phyloP scores from a whole-genome alignment of 2,329 filamentous ascomycete genomes.

The Cladophialophora bantiana region DNA sequence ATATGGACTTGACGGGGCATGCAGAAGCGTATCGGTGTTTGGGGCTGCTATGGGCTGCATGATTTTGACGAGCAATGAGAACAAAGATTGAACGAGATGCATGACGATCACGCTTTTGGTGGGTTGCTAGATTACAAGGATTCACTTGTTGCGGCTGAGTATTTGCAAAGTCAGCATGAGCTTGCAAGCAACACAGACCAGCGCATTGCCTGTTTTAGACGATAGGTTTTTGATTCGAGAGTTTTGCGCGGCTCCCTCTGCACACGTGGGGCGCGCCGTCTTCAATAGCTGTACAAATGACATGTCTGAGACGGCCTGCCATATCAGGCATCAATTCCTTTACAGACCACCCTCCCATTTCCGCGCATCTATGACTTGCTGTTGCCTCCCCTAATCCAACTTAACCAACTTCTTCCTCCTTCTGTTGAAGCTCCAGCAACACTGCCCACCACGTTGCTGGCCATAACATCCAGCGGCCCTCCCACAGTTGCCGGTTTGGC shows the following conservation, averaged over 20 bases:
- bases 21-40: neutral
- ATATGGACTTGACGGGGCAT: constrained; percentile 51
- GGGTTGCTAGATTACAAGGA: neutral
- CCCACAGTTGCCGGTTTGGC: constrained; percentile 22
- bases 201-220: constrained; percentile 1
- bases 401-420: constrained; percentile 28
- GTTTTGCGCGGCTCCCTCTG: neutral
- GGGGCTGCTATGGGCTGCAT: neutral
- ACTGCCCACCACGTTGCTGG: constrained; percentile 32
- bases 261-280: neutral
- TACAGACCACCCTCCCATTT: neutral
- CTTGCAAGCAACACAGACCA: neutral
- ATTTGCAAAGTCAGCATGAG: neutral
- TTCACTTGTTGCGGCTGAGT: neutral
- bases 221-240: neutral
- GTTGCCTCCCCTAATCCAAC: constrained; percentile 32
- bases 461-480: constrained; percentile 37
- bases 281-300: constrained; percentile 20
- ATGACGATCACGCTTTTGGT: constrained; percentile 16
- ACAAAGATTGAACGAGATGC: constrained; percentile 21
- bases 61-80: constrained; percentile 7
- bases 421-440: constrained; percentile 26
- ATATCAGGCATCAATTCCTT: neutral
- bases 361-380: constrained; percentile 6
- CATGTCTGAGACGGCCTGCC: constrained; percentile 6